Evolutionary conservation across 2,329 filamentous ascomycete species (phyloP).

Genomic region (Fusarium pseudoanthophilum): DNA sequence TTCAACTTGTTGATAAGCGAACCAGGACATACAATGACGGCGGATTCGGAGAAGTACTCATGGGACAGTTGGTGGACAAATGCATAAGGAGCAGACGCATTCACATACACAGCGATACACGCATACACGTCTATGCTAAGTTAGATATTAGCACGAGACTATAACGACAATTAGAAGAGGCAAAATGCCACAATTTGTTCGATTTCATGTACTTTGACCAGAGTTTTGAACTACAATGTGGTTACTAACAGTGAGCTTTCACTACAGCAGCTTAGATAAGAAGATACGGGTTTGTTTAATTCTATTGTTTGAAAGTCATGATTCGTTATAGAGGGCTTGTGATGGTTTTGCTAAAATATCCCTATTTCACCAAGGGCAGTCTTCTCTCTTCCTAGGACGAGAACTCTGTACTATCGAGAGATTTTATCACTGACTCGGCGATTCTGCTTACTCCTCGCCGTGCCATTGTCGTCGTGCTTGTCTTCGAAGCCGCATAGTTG

Average conservation of each 20-base stretch:
- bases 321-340: not conserved
- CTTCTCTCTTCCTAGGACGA: not conserved
- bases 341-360: not conserved
- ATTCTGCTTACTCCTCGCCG: conserved; percentile 20
- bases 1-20: conserved; percentile 3
- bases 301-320: not conserved
- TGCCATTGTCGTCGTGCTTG: conserved; percentile 6
- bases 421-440: conserved; percentile 30
- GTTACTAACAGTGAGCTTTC: not conserved
- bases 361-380: not conserved
- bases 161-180: conserved; percentile 17
- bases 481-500: conserved; percentile 64
- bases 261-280: not conserved
- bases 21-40: conserved; percentile 12
- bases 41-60: not conserved
- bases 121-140: conserved; percentile 3
- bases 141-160: conserved; percentile 10
- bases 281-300: not conserved
- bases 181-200: conserved; percentile 1
- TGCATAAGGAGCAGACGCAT: not conserved
- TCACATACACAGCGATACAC: conserved; percentile 17
- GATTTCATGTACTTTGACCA: not conserved
- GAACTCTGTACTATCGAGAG: conserved; percentile 15
- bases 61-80: conserved; percentile 9
- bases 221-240: not conserved